Percentiles rank a stretch among this genome's conserved stretches.
Conservation (phyloP, 352 stramenopile species). For the Phytophthora brassicae region DNA sequence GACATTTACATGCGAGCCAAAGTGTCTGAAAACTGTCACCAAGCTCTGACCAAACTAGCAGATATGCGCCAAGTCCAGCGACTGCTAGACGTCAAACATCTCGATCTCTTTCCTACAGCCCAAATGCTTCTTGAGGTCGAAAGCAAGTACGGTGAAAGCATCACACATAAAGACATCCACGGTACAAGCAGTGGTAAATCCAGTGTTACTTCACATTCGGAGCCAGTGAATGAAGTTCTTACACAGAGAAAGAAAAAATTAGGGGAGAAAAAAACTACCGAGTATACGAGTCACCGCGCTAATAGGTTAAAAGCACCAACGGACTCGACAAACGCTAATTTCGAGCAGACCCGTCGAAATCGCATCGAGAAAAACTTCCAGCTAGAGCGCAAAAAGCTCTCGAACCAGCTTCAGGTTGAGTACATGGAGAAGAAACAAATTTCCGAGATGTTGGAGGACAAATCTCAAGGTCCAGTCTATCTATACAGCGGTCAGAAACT, state of each 20-base stretch:
- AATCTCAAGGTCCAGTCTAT: constrained; percentile 51
- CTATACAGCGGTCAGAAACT: constrained; percentile 90
- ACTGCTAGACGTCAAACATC: constrained; percentile 55
- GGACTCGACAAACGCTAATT: constrained; percentile 69
- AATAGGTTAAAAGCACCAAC: constrained; percentile 68
- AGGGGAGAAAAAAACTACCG: not conserved
- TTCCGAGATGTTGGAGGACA: constrained; percentile 29
- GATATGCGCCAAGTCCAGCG: constrained; percentile 61
- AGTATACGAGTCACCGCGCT: constrained; percentile 5
- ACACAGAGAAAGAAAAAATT: constrained; percentile 5
- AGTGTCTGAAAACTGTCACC: constrained; percentile 80
- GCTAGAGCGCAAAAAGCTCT: constrained; percentile 39
- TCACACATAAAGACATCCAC: constrained; percentile 88
- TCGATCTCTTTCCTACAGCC: constrained; percentile 77
- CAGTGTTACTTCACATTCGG: constrained; percentile 4
- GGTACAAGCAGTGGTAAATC: constrained; percentile 21
- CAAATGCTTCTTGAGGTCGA: constrained; percentile 86
- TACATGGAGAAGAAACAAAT: constrained; percentile 48
- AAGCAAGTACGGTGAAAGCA: constrained; percentile 91
- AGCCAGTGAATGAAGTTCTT: constrained; percentile 6
- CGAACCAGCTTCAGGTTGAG: constrained; percentile 28
- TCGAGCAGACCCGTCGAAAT: constrained; percentile 48
- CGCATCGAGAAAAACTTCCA: constrained; percentile 67
- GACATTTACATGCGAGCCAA: constrained; percentile 92
- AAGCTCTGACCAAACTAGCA: constrained; percentile 65